Evolutionary conservation across 306 rosid genomes (phyloP).

Genomic region (Cicer judaicum): DNA sequence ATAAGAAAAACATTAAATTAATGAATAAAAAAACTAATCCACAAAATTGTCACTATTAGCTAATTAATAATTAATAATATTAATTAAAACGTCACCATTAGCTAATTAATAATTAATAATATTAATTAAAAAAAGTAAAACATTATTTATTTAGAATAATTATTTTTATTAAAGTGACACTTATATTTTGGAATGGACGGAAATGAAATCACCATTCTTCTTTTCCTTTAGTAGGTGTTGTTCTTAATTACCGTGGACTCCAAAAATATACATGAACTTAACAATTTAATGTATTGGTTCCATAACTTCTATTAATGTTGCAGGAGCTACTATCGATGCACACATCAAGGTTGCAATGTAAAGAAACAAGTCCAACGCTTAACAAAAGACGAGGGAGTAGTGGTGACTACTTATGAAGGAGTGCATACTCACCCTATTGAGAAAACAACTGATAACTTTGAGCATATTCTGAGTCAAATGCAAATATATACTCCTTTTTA

Average conservation of each 20-base stretch:
- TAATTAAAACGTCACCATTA: too few relatives aligned
- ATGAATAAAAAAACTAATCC: too few relatives aligned
- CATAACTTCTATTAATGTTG: not conserved
- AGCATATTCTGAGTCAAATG: slow-evolving; percentile 88
- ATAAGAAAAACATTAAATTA: too few relatives aligned
- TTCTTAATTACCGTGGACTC: not conserved
- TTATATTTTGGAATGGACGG: too few relatives aligned
- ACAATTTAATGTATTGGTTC: not conserved
- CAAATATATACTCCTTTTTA: slow-evolving; percentile 74
- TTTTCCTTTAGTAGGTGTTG: too few relatives aligned
- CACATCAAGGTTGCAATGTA: slow-evolving; percentile 86
- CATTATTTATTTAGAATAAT: too few relatives aligned
- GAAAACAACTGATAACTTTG: slow-evolving; percentile 82
- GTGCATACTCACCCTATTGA: slow-evolving; percentile 81
- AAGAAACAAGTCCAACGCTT: slow-evolving; percentile 94
- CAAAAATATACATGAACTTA: not conserved
- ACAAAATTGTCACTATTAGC: too few relatives aligned
- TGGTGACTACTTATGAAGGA: slow-evolving; percentile 91
- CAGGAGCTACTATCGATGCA: slow-evolving; percentile 93
- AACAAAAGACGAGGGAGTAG: slow-evolving; percentile 80
- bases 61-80: too few relatives aligned
- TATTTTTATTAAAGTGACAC: too few relatives aligned
- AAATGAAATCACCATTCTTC: too few relatives aligned
- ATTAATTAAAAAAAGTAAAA: too few relatives aligned
- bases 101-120: too few relatives aligned